These are phyloP conservation scores for Fusarium chaquense DNA, from an alignment of 2,329 filamentous ascomycete genomes.

Conservation along the genomic window DNA sequence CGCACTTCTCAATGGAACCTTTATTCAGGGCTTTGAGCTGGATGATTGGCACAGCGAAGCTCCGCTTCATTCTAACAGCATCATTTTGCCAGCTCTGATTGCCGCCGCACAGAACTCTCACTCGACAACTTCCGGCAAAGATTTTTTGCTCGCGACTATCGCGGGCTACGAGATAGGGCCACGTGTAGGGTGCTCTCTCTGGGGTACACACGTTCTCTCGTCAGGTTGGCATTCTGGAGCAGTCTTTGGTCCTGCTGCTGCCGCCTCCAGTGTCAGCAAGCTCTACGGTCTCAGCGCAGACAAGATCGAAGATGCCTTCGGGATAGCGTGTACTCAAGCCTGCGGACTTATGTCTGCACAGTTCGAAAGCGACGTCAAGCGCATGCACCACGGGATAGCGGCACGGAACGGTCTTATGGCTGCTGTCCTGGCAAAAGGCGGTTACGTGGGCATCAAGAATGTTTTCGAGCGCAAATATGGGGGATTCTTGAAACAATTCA, in stretches of 20 bases:
- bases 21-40: slow-evolving; percentile 14
- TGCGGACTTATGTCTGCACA: slow-evolving; percentile 9
- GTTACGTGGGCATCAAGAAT: slow-evolving; percentile 10
- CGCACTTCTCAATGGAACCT: slow-evolving; percentile 10
- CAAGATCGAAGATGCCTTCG: neutral
- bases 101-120: slow-evolving; percentile 6
- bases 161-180: slow-evolving; percentile 4
- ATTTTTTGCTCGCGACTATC: slow-evolving; percentile 6
- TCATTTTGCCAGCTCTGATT: slow-evolving; percentile 6
- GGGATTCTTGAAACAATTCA: slow-evolving; percentile 9
- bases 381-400: slow-evolving; percentile 13
- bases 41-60: slow-evolving; percentile 14
- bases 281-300: neutral
- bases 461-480: slow-evolving; percentile 9
- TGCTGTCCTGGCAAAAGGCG: neutral
- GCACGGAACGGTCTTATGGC: slow-evolving; percentile 8
- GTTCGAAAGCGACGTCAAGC: slow-evolving; percentile 15
- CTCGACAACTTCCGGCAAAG: neutral
- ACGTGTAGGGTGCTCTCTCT: slow-evolving; percentile 3
- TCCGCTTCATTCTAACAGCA: slow-evolving; percentile 13
- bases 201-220: slow-evolving; percentile 13
- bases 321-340: slow-evolving; percentile 9
- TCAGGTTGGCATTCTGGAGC: slow-evolving; percentile 16
- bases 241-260: slow-evolving; percentile 7
- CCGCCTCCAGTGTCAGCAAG: slow-evolving; percentile 4